A percentile compares a stretch with the other conserved stretches of the same genome.
Evolutionary conservation across 805 yeast genomes (phyloP).

Genomic region (Torulaspora maleeae): DNA sequence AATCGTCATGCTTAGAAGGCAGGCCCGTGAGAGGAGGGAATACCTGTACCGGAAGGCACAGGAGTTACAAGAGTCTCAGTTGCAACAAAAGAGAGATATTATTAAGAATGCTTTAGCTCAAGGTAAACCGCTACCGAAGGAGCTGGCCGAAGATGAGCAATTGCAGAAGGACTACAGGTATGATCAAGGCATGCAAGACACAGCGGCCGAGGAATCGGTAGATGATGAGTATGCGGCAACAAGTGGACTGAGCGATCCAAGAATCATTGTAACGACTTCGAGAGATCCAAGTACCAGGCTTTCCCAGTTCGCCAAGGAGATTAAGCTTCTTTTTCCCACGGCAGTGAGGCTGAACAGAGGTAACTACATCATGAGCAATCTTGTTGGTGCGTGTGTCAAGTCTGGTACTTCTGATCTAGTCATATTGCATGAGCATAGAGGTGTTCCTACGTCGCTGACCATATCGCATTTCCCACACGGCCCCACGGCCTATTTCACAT

Average conservation of each 20-base stretch:
- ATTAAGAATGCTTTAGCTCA: slow-evolving; percentile 83
- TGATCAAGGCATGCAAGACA: slow-evolving; percentile 68
- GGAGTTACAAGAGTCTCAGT: slow-evolving; percentile 82
- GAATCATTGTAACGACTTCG: slow-evolving; percentile 87
- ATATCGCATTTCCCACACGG: slow-evolving; percentile 97
- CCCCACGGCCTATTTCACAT: slow-evolving; percentile 89
- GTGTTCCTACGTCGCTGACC: slow-evolving; percentile 93
- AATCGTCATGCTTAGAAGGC: slow-evolving; percentile 64
- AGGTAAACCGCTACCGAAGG: slow-evolving; percentile 87
- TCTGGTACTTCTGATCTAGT: slow-evolving; percentile 81
- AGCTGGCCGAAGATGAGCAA: slow-evolving; percentile 78
- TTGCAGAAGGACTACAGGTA: slow-evolving; percentile 77
- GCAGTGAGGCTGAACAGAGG: slow-evolving; percentile 90
- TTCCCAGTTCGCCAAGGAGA: slow-evolving; percentile 88
- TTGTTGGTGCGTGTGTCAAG: slow-evolving; percentile 77
- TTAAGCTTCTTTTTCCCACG: slow-evolving; percentile 84
- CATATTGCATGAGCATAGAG: slow-evolving; percentile 92
- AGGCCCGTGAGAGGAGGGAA: slow-evolving; percentile 95
- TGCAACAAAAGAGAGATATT: slow-evolving; percentile 81
- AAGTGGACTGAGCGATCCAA: slow-evolving; percentile 87
- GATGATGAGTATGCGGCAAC: slow-evolving; percentile 91
- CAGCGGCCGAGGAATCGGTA: slow-evolving; percentile 42
- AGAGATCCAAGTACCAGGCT: slow-evolving; percentile 83
- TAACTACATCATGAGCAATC: slow-evolving; percentile 75
- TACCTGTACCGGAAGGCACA: slow-evolving; percentile 84